Percentiles rank a stretch among this genome's conserved stretches.
These are phyloP conservation scores for Lachancea lanzarotensis DNA, from an alignment of 805 yeast species.

Conservation along the genomic window DNA sequence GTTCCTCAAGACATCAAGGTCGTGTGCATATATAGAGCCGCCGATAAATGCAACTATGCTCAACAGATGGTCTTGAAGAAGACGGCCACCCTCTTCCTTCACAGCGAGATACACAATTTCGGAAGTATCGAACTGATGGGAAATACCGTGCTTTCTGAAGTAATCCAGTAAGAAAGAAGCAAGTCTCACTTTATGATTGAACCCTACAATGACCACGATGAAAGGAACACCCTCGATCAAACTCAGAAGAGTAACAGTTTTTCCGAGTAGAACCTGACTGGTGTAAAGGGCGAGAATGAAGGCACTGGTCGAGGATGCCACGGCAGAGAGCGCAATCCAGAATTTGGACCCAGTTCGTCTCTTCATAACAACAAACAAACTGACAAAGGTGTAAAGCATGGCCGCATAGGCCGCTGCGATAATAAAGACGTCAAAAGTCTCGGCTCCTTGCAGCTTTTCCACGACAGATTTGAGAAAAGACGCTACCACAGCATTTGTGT, in stretches of 20 bases:
- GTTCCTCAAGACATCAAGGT: slow-evolving; percentile 66
- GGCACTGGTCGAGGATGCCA: slow-evolving; percentile 75
- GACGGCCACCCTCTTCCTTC: slow-evolving; percentile 32
- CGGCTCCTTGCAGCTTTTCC: slow-evolving; percentile 59
- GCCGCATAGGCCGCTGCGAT: slow-evolving; percentile 77
- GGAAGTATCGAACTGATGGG: slow-evolving; percentile 27
- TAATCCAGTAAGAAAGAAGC: slow-evolving; percentile 51
- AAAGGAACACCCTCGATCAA: slow-evolving; percentile 91
- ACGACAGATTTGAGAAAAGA: slow-evolving; percentile 37
- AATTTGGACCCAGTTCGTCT: slow-evolving; percentile 70
- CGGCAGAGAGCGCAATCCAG: slow-evolving; percentile 78
- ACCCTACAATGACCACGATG: slow-evolving; percentile 85
- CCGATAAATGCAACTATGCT: slow-evolving; percentile 64
- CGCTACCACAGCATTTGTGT: slow-evolving; percentile 47
- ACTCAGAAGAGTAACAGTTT: slow-evolving; percentile 62
- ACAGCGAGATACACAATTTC: slow-evolving; percentile 32
- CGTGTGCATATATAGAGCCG: slow-evolving; percentile 58
- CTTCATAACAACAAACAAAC: slow-evolving; percentile 69
- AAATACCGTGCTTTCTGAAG: slow-evolving; percentile 30
- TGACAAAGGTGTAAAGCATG: slow-evolving; percentile 76
- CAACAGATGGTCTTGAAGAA: slow-evolving; percentile 66
- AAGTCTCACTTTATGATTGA: slow-evolving; percentile 73
- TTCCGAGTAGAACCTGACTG: slow-evolving; percentile 48
- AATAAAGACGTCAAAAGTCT: slow-evolving; percentile 74
- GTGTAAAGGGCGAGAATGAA: slow-evolving; percentile 71